These are phyloP conservation scores for Nitzschia sp. DNA, from an alignment of 108 stramenopile species.

Conservation along the genomic window DNA sequence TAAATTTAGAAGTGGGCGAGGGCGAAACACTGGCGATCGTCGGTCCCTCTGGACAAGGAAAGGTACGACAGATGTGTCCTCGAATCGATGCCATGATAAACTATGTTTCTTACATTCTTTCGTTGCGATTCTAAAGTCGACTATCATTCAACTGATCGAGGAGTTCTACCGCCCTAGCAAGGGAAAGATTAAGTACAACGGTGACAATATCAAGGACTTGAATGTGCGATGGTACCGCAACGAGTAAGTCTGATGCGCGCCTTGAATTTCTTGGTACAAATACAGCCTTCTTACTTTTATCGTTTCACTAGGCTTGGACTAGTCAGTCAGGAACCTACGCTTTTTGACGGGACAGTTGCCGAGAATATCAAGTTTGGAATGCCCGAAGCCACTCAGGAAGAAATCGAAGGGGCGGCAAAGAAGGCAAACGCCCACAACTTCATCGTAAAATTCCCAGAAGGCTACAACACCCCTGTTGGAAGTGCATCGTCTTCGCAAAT, in stretches of 20 bases:
- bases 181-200: conserved; percentile 67
- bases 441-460: conserved; percentile 51
- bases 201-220: conserved; percentile 56
- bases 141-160: conserved; percentile 34
- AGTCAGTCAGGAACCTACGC: conserved; percentile 61
- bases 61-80: no score
- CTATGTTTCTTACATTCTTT: background rate
- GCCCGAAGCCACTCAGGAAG: conserved; percentile 33
- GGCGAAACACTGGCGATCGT: conserved; percentile 77
- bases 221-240: conserved; percentile 66
- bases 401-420: conserved; percentile 66
- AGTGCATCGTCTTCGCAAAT: conserved; percentile 18
- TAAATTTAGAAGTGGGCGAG: conserved; percentile 43
- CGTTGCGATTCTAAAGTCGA: no score
- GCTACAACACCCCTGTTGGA: conserved; percentile 51
- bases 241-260: conserved; percentile 24
- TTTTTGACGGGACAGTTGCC: conserved; percentile 68
- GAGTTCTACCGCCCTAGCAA: conserved; percentile 65
- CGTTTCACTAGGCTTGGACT: conserved; percentile 32
- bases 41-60: conserved; percentile 48
- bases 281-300: conserved; percentile 27
- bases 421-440: conserved; percentile 78
- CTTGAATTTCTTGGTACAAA: background rate
- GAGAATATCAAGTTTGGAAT: conserved; percentile 84
- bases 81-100: background rate